phyloP scores from a whole-genome alignment of 306 rosid genomes.

The Argentina anserina region DNA sequence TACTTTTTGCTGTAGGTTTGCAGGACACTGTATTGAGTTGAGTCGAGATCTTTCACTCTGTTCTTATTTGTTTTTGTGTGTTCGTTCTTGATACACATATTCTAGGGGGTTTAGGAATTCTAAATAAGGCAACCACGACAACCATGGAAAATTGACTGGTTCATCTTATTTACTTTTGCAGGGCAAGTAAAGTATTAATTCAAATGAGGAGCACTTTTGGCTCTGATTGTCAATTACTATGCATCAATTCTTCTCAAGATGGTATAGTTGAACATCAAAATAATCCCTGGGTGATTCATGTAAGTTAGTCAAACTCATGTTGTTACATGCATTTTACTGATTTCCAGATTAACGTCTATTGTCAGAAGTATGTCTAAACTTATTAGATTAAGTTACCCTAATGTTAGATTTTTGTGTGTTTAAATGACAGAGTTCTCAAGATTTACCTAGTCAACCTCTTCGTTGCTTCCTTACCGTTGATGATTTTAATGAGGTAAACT shows the following conservation, averaged over 20 bases:
- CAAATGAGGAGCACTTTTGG: conserved; percentile 90
- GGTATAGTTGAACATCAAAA: conserved; percentile 55
- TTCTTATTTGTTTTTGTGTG: neutral
- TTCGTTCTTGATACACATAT: neutral
- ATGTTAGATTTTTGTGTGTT: conserved; percentile 33
- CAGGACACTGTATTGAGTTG: neutral
- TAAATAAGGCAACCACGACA: neutral
- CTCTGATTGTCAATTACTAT: conserved; percentile 65
- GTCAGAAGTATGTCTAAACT: conserved; percentile 9
- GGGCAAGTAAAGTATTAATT: conserved; percentile 67
- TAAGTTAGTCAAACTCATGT: conserved; percentile 42
- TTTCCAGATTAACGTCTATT: conserved; percentile 10
- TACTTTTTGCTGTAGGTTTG: neutral
- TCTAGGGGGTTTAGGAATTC: neutral
- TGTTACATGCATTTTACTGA: conserved; percentile 9
- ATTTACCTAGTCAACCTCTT: conserved; percentile 45
- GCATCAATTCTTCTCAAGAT: conserved; percentile 74
- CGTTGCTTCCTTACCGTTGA: conserved; percentile 74
- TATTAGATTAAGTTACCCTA: conserved; percentile 26
- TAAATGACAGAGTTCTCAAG: conserved; percentile 61
- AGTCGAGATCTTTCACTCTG: neutral
- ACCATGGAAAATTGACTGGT: conserved; percentile 5
- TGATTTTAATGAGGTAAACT: conserved; percentile 63
- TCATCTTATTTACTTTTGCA: conserved; percentile 37
- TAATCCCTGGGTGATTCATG: conserved; percentile 75